Conservation (phyloP, 176 grass and related monocot genomes). For the Miscanthus lutarioriparius region DNA sequence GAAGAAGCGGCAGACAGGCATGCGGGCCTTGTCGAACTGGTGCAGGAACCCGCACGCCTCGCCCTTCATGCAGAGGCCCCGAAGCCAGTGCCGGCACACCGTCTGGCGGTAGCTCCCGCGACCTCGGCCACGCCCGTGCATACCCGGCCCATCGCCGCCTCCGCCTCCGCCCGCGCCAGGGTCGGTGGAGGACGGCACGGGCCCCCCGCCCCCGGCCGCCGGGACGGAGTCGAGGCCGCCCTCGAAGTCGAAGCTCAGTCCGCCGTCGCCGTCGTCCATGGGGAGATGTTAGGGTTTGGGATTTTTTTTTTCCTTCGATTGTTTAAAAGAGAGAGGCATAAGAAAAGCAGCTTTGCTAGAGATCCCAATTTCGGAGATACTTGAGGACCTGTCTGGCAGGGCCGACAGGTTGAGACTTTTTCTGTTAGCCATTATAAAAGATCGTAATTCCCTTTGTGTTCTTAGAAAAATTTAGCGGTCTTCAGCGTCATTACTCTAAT, state of each 20-base stretch:
- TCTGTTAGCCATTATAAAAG: too few species aligned
- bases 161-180: constrained; percentile 7
- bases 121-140: constrained; percentile 46
- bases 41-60: constrained; percentile 94
- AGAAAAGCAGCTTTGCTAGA: too few species aligned
- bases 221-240: constrained; percentile 63
- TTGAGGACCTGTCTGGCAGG: too few species aligned
- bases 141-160: neutral
- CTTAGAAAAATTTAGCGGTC: too few species aligned
- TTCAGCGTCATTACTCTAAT: too few species aligned
- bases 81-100: constrained; percentile 96
- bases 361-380: too few species aligned
- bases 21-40: constrained; percentile 99
- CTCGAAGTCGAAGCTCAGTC: constrained; percentile 95
- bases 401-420: too few species aligned
- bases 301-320: neutral
- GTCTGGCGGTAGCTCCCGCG: constrained; percentile 91
- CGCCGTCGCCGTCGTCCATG: constrained; percentile 80
- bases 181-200: constrained; percentile 25
- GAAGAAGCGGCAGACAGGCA: constrained; percentile 99
- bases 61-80: constrained; percentile 96
- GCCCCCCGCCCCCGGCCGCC: constrained; percentile 8
- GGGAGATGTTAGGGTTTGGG: constrained; percentile 40
- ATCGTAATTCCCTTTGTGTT: too few species aligned
- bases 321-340: neutral